Percentiles rank a stretch among this genome's conserved stretches.
These are phyloP conservation scores for Paecilomyces dactylethromorphus DNA, from an alignment of 2,329 filamentous ascomycete genomes.

Conservation along the genomic window DNA sequence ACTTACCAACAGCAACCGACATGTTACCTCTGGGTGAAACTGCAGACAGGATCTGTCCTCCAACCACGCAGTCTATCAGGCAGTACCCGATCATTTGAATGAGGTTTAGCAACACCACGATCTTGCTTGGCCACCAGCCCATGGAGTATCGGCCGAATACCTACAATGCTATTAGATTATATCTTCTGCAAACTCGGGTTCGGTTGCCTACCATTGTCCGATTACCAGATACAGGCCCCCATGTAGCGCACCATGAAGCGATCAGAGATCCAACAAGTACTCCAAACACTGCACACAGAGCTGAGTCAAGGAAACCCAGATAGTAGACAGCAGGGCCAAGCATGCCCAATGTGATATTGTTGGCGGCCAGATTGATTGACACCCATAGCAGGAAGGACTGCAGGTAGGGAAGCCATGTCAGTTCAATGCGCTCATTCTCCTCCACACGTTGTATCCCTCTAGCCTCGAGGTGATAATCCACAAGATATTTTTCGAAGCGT, in stretches of 20 bases:
- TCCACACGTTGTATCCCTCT: constrained; percentile 56
- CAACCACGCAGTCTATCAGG: constrained; percentile 59
- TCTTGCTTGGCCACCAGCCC: constrained; percentile 60
- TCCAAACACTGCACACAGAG: constrained; percentile 53
- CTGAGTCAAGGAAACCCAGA: constrained; percentile 52
- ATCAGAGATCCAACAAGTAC: constrained; percentile 48
- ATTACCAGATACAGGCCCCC: constrained; percentile 56
- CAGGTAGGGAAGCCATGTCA: constrained; percentile 47
- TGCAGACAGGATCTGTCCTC: constrained; percentile 62
- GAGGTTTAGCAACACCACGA: constrained; percentile 57
- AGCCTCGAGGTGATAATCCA: constrained; percentile 47
- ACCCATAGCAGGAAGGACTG: constrained; percentile 56
- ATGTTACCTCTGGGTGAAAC: constrained; percentile 53
- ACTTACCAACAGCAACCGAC: constrained; percentile 54
- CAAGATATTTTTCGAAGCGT: constrained; percentile 32
- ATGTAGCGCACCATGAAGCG: constrained; percentile 56
- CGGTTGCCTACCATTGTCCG: constrained; percentile 48
- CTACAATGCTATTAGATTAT: constrained; percentile 14
- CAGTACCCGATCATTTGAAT: constrained; percentile 57
- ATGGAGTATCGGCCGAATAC: constrained; percentile 56
- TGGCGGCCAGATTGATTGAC: constrained; percentile 56
- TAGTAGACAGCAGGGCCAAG: constrained; percentile 54
- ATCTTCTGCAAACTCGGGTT: background rate
- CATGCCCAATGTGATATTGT: constrained; percentile 60
- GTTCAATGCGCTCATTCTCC: constrained; percentile 47